phyloP scores from a whole-genome alignment of 2,329 filamentous ascomycete species.

The Cordyceps pruinosa region DNA sequence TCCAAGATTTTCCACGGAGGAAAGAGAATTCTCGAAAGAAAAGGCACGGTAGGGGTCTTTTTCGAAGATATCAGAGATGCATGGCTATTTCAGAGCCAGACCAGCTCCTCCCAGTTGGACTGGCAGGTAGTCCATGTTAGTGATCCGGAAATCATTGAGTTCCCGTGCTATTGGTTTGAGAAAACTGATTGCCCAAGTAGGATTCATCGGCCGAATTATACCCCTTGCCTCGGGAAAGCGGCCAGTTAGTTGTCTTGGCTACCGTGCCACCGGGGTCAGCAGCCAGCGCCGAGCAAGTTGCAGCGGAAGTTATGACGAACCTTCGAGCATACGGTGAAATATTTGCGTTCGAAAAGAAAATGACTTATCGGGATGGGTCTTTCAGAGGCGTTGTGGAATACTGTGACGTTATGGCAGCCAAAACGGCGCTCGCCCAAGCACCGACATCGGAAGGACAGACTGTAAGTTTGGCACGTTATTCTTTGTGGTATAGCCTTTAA shows the following conservation, averaged over 20 bases:
- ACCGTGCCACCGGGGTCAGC: constrained; percentile 15
- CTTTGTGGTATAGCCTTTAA: neutral
- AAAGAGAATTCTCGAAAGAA: constrained; percentile 28
- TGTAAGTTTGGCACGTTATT: neutral
- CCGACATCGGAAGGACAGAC: neutral
- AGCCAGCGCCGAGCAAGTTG: constrained; percentile 27
- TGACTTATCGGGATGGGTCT: constrained; percentile 33
- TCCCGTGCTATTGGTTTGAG: neutral
- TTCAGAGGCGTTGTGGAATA: constrained; percentile 47
- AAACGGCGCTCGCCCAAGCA: constrained; percentile 33
- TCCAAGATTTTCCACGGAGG: constrained; percentile 31
- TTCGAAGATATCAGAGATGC: constrained; percentile 58
- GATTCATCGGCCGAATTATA: constrained; percentile 7
- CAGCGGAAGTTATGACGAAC: constrained; percentile 22
- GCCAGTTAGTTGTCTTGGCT: constrained; percentile 25
- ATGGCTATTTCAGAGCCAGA: constrained; percentile 40
- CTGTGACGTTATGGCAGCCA: constrained; percentile 40
- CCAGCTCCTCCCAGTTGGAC: constrained; percentile 34
- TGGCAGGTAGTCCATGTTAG: constrained; percentile 34
- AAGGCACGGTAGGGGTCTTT: constrained; percentile 43
- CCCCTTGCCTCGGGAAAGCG: constrained; percentile 16
- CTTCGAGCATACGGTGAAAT: constrained; percentile 44
- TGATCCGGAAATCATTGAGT: constrained; percentile 13
- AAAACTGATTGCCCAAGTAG: constrained; percentile 4
- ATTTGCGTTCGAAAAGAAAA: constrained; percentile 42